Evolutionary conservation across 2,329 filamentous ascomycete genomes (phyloP).

Genomic region (Dactylella cylindrospora): DNA sequence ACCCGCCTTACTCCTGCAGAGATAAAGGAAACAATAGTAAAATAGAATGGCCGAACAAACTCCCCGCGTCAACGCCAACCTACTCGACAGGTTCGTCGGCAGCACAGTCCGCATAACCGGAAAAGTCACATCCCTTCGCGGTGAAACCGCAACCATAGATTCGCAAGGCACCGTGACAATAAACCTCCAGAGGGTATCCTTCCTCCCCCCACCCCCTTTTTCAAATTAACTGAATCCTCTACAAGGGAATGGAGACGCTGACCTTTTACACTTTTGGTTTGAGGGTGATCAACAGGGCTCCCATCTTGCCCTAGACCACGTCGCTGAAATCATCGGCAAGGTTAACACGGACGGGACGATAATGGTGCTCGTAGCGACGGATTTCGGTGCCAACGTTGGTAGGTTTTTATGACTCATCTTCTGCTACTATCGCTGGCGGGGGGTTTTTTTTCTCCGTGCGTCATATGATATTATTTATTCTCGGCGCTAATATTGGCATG

Average conservation of each 20-base stretch:
- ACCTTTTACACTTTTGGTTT: not conserved
- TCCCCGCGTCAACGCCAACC: slow-evolving; percentile 77
- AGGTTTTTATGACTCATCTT: too few species aligned
- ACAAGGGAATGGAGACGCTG: not conserved
- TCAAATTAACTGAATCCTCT: not conserved
- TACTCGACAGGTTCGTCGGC: slow-evolving; percentile 74
- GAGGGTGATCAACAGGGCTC: not conserved
- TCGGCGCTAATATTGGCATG: slow-evolving; percentile 58
- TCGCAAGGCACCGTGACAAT: slow-evolving; percentile 75
- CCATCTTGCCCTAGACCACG: slow-evolving; percentile 68
- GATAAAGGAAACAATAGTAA: not conserved
- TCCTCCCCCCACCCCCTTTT: not conserved
- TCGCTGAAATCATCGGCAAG: slow-evolving; percentile 76
- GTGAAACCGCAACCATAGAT: slow-evolving; percentile 77
- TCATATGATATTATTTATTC: too few species aligned
- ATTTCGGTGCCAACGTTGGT: slow-evolving; percentile 61
- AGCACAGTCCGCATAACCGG: slow-evolving; percentile 82
- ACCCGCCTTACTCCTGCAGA: not conserved
- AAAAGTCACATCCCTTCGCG: slow-evolving; percentile 77
- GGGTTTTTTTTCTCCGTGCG: too few species aligned
- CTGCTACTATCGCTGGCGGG: too few species aligned
- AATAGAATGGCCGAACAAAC: slow-evolving; percentile 68
- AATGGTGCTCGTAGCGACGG: slow-evolving; percentile 68
- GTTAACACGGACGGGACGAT: slow-evolving; percentile 72
- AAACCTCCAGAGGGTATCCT: slow-evolving; percentile 68